Evolutionary conservation across 2,329 filamentous ascomycete species (phyloP), one percentile per base, ranked within the genome.

Genomic region (Exophiala sp.): DNA sequence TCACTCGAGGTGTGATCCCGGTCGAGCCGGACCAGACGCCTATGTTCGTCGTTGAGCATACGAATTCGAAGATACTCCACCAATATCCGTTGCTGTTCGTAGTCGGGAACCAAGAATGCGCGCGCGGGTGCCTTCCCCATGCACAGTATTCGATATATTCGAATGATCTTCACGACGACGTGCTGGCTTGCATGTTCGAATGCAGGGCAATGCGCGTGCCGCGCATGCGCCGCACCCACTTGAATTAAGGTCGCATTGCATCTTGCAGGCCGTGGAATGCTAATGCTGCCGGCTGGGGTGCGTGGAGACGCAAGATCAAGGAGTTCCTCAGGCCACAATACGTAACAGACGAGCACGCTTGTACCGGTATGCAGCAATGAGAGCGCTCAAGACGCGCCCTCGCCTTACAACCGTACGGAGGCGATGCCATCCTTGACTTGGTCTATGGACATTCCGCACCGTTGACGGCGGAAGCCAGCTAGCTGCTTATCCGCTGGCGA

Each of bases 161-260:
- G 23, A 41, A 43, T 37, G 52, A 55, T 48, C 48, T 55, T 46
- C 46, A 23, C 24, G 37, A 19, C 41, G 42, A 46, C 35, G 34
- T 41, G 40, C 44, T 43, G 43, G 47, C 48, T 39, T 53, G 54
- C 54, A 57, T 54, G 48, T 40, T 44, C 35, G 47, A 43, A 57
- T 51, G 54, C 54, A 54, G 54, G 54, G 48, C 45, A 44, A n/a
- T n/a, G n/a, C n/a, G n/a, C 46, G 7, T 47, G 51, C 54, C 43
- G 48, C 39, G 14, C 27, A 30, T 55, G 54, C 54, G 52, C 43
- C 49, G 51, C 52, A 48, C 41, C 50, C 39, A 45, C 54, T 52
- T 48, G 27, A 45, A 46, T 54, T 57, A 54, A 57, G 54, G 54
- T 46, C 51, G 51, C 54, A 57, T 57, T 57, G 54, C 54, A 57